Conservation (phyloP, 768 basidiomycete species). For the Tylopilus rubrobrunneus region DNA sequence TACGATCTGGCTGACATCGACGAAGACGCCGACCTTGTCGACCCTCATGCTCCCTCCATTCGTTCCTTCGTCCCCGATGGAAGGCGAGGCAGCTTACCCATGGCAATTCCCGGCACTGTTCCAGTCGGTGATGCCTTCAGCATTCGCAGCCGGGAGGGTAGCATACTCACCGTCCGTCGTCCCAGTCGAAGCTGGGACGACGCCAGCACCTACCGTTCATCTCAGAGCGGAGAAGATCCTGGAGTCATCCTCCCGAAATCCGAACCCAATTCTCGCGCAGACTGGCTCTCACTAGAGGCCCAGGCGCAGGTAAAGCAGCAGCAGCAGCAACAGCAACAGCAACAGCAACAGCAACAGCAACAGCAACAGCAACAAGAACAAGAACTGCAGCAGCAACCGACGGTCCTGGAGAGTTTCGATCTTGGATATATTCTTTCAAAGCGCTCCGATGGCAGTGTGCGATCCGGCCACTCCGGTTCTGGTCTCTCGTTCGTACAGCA, state of each 20-base stretch:
- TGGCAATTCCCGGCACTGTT: constrained; percentile 47
- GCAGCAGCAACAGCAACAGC: neutral
- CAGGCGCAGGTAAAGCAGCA: constrained; percentile 30
- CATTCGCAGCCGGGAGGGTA: constrained; percentile 52
- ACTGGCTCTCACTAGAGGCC: constrained; percentile 53
- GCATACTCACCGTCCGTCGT: constrained; percentile 54
- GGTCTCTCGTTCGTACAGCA: constrained; percentile 17
- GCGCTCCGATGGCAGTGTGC: constrained; percentile 30
- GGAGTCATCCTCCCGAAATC: constrained; percentile 42
- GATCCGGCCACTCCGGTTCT: constrained; percentile 26
- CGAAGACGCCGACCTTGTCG: constrained; percentile 27
- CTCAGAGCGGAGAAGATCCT: constrained; percentile 20
- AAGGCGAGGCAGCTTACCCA: constrained; percentile 58
- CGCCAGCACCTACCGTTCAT: constrained; percentile 21
- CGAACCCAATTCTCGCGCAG: constrained; percentile 38
- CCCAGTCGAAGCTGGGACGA: constrained; percentile 62
- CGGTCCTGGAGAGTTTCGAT: constrained; percentile 39
- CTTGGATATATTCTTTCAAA: constrained; percentile 39
- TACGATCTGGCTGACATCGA: constrained; percentile 35
- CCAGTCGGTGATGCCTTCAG: constrained; percentile 20
- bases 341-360: neutral
- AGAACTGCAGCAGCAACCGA: neutral
- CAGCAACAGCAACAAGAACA: neutral
- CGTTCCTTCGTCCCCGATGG: constrained; percentile 17
- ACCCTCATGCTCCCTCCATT: constrained; percentile 25